Evolutionary conservation across 2,329 filamentous ascomycete genomes (phyloP).

Genomic region (Nakataea oryzae): DNA sequence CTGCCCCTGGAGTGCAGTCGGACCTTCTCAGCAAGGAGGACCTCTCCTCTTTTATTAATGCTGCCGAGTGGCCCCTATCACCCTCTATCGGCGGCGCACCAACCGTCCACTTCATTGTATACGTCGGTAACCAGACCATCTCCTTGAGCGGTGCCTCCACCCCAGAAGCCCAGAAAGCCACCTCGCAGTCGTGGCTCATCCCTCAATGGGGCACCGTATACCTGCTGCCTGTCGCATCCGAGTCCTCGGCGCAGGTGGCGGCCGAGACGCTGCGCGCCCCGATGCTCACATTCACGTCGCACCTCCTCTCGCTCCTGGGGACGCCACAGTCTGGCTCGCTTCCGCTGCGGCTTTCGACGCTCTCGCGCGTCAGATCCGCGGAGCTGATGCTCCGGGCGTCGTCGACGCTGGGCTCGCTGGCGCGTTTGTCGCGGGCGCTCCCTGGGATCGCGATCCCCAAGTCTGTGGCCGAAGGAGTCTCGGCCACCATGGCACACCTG

Average conservation of each 20-base stretch:
- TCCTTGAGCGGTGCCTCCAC: conserved; percentile 15
- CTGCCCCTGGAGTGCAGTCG: conserved; percentile 53
- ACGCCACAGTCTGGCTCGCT: conserved; percentile 75
- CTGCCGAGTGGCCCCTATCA: conserved; percentile 92
- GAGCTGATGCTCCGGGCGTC: conserved; percentile 82
- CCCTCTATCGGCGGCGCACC: conserved; percentile 89
- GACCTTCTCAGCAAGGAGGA: conserved; percentile 71
- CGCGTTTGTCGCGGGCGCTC: conserved; percentile 72
- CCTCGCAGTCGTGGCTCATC: conserved; percentile 70
- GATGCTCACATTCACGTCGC: conserved; percentile 82
- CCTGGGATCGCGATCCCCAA: conserved; percentile 85
- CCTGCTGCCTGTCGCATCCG: conserved; percentile 37
- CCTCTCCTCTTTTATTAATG: conserved; percentile 90
- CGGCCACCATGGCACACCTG: conserved; percentile 68
- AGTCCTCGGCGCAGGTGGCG: conserved; percentile 39
- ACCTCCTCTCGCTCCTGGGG: conserved; percentile 79
- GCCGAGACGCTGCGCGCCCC: conserved; percentile 62
- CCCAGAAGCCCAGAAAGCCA: conserved; percentile 11
- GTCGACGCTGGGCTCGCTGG: conserved; percentile 86
- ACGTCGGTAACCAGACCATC: conserved; percentile 71
- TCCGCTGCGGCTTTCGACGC: conserved; percentile 72
- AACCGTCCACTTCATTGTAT: conserved; percentile 93
- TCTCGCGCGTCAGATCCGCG: conserved; percentile 76
- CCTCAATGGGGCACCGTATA: conserved; percentile 84
- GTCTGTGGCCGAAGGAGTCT: conserved; percentile 76